phyloP scores from a whole-genome alignment of 345 rosid species.

The Sisymbrium altissimum region DNA sequence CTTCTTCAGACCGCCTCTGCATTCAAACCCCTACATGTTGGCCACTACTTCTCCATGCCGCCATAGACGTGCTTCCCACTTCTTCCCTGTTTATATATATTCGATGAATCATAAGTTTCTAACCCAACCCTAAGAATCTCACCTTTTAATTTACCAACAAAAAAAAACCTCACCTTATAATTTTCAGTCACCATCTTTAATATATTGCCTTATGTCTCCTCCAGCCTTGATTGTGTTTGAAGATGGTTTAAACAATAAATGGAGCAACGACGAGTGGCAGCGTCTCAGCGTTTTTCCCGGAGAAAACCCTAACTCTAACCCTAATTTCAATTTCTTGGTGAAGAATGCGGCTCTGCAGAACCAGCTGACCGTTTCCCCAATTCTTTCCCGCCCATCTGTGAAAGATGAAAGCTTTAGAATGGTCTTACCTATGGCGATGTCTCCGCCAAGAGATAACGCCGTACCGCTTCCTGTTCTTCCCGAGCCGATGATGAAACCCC shows the following conservation, averaged over 20 bases:
- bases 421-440: slow-evolving; percentile 39
- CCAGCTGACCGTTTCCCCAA: background rate
- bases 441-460: slow-evolving; percentile 31
- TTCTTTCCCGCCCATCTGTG: slow-evolving; percentile 15
- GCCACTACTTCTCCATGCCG: slow-evolving; percentile 32
- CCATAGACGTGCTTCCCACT: slow-evolving; percentile 34
- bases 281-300: slow-evolving; percentile 12
- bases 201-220: slow-evolving; percentile 36
- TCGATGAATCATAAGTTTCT: slow-evolving; percentile 2
- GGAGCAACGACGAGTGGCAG: slow-evolving; percentile 12
- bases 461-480: slow-evolving; percentile 37
- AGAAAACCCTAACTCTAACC: slow-evolving; percentile 22
- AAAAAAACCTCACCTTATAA: too few species aligned
- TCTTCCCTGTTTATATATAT: slow-evolving; percentile 4
- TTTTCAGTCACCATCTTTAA: background rate
- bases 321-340: slow-evolving; percentile 13
- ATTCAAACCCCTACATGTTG: slow-evolving; percentile 10
- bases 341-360: slow-evolving; percentile 15
- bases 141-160: background rate
- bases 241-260: slow-evolving; percentile 18
- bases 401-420: slow-evolving; percentile 49
- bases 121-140: background rate
- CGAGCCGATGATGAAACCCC: slow-evolving; percentile 29
- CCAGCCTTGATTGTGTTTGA: slow-evolving; percentile 28
- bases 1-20: slow-evolving; percentile 5